Evolutionary conservation across 192 early-diverging fungal species (phyloP), one percentile per base, ranked within the genome.

Genomic region (Linderina pennispora): DNA sequence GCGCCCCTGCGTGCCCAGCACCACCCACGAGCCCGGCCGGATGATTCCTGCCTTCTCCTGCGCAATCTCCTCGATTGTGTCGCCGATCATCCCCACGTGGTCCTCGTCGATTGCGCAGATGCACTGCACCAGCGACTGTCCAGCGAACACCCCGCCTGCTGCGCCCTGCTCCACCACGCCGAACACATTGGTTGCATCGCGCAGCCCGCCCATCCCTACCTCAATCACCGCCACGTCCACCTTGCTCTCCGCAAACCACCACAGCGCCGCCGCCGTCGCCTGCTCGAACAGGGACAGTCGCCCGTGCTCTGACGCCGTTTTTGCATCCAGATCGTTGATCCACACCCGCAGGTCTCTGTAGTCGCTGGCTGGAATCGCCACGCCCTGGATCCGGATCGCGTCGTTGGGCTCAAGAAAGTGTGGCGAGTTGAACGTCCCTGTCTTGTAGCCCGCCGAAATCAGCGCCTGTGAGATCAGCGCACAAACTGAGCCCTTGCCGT

Each of bases 131-230:
- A 71, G 61, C 19, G 68, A 71, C 18, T 40, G 43, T 14, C 61
- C 56, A n/a, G n/a, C n/a, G n/a, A n/a, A n/a, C 7, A 52, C 61
- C 10, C 61, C 61, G 7, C 87, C 68, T 18, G 71, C 75, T 15
- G 61, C 64, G 7, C 63, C 46, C 23, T 62, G 64, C 13, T 61
- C 42, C 0, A 77, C 65, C 1, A 59, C 25, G 3, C 55, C 44
- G 57, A 86, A 79, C 1, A 91, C 83, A 53, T 90, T 93, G 1
- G 91, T 93, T 0, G 91, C 91, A 41, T 93, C 91, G 23, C 84
- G 52, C 28, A 58, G 26, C 11, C 88, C 90, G 20, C 88, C 89
- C 54, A 91, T 40, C 0, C 90, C 89, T n/a, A 89, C 88, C 53
- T 93, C 91, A 11, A 93, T 56, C 3, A 93, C 79, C 2, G 83